Base-by-base conservation (phyloP, 805 yeast species). In the Candida verbasci region DNA sequence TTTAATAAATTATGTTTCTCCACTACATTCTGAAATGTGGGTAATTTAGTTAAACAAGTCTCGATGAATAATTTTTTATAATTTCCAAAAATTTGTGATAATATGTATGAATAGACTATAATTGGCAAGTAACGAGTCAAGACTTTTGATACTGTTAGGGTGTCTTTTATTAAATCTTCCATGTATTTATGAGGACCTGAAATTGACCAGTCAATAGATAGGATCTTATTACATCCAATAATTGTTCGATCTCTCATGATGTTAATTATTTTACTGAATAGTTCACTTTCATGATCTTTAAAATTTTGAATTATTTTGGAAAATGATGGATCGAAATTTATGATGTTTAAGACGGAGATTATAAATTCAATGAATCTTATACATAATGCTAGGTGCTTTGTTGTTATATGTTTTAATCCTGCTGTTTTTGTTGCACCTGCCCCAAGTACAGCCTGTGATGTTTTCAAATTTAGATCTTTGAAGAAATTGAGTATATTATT, bases 351-450 rank as follows among this genome's bases (percentile, higher is more conserved):
- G 3, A 35, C 3, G 7, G 32, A 3, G 6, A 20, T 28, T 3
- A 9, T 28, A 42, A 65, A 66, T 38, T 77, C 76, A 21, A 83
- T 61, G n/a, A 79, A 65, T 49, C 83, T 86, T 4, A 81, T 75
- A 24, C 84, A 76, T 26, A 82, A 65, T 0, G 87, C 80, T 34
- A 83, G 52, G 53, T 83, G 86, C 45, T 78, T 79, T 1, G 87
- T 81, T 3, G 86, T 79, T 34, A 84, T 82, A 49, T 82, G 88
- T 44, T 73, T 78, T 34, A 83, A 62, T 0, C 86, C 87, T 0
- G 91, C 85, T 0, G 88, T 75, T 44, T 77, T 59, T 2, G 85
- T 81, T 1, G 91, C 91, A 28, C 84, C 86, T 1, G 89, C 87
- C 29, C 80, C 82, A 24, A 84, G 60, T 26, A 84, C 79, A 4